Evolutionary conservation across 1,284 basidiomycete species (phyloP).

Genomic region (Athelia psychrophila): DNA sequence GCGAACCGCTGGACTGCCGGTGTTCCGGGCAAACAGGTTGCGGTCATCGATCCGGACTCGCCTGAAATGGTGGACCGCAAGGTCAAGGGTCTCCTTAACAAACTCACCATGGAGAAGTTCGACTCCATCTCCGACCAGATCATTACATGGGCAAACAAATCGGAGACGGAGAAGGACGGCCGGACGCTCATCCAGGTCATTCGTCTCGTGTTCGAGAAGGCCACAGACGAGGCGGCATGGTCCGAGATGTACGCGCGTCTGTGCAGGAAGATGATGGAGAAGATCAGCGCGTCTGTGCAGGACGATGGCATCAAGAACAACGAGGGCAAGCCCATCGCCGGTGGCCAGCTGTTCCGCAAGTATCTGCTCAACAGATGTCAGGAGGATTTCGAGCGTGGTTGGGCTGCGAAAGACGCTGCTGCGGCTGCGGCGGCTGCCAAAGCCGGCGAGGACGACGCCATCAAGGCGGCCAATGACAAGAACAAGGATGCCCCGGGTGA

Average conservation of each 20-base stretch:
- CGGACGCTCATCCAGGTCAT: conserved; percentile 74
- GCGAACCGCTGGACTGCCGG: neutral
- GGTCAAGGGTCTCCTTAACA: conserved; percentile 75
- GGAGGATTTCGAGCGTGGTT: conserved; percentile 53
- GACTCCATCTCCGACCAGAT: conserved; percentile 72
- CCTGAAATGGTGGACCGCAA: conserved; percentile 42
- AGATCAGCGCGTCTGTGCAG: conserved; percentile 57
- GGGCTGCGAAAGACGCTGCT: conserved; percentile 11
- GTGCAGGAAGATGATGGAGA: conserved; percentile 66
- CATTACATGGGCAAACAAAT: conserved; percentile 73
- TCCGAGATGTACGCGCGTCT: conserved; percentile 79
- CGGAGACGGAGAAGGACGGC: conserved; percentile 66
- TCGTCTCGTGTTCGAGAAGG: conserved; percentile 71
- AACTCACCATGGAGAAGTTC: conserved; percentile 77
- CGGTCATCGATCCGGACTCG: neutral
- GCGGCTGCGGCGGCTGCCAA: conserved; percentile 43
- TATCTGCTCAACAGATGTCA: conserved; percentile 71
- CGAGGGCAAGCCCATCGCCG: conserved; percentile 53
- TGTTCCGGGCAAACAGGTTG: neutral
- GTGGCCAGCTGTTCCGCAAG: conserved; percentile 63
- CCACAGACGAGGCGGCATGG: conserved; percentile 71
- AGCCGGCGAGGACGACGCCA: conserved; percentile 26
- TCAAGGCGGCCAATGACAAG: no score
- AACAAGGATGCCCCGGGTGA: no score
- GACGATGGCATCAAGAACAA: conserved; percentile 50